A percentile compares a stretch with the other conserved stretches of the same genome.
These are phyloP conservation scores for Calocybe gangraenosa DNA, from an alignment of 768 basidiomycete genomes.

Conservation along the genomic window DNA sequence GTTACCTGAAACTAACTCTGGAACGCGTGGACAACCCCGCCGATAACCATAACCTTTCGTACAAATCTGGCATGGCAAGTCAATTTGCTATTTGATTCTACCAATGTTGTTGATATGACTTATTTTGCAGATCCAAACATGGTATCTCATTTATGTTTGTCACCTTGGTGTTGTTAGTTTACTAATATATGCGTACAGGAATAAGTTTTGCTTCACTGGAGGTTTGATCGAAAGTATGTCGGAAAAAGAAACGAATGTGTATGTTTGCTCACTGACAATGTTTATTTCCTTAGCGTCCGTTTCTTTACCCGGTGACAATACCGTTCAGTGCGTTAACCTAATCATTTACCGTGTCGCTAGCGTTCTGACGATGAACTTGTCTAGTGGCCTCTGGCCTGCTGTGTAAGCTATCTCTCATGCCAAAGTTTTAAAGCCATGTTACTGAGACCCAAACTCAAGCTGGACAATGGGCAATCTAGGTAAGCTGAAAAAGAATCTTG, in stretches of 20 bases:
- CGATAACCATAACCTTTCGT: conserved; percentile 66
- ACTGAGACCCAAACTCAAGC: conserved; percentile 16
- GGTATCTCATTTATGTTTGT: conserved; percentile 16
- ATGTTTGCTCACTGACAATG: background rate
- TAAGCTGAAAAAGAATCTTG: conserved; percentile 11
- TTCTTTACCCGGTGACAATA: conserved; percentile 28
- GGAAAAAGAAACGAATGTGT: conserved; percentile 10
- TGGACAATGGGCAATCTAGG: conserved; percentile 53
- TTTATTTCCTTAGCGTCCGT: conserved; percentile 22
- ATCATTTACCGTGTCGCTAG: background rate
- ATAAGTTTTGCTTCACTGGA: conserved; percentile 76
- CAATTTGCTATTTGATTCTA: background rate
- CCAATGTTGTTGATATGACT: too few relatives aligned
- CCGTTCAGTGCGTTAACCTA: conserved; percentile 24
- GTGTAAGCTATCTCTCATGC: conserved; percentile 22
- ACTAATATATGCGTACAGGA: conserved; percentile 23
- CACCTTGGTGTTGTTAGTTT: background rate
- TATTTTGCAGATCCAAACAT: conserved; percentile 27
- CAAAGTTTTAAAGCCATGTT: background rate
- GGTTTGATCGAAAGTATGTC: conserved; percentile 54
- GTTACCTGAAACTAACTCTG: conserved; percentile 69
- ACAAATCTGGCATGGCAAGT: conserved; percentile 48
- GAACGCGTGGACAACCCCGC: conserved; percentile 39
- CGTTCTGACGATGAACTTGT: conserved; percentile 2
- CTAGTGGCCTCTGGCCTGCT: conserved; percentile 37